A percentile compares a stretch with the other conserved stretches of the same genome.
Conservation (phyloP, 108 stramenopile genomes). For the Nitzschia sp. region DNA sequence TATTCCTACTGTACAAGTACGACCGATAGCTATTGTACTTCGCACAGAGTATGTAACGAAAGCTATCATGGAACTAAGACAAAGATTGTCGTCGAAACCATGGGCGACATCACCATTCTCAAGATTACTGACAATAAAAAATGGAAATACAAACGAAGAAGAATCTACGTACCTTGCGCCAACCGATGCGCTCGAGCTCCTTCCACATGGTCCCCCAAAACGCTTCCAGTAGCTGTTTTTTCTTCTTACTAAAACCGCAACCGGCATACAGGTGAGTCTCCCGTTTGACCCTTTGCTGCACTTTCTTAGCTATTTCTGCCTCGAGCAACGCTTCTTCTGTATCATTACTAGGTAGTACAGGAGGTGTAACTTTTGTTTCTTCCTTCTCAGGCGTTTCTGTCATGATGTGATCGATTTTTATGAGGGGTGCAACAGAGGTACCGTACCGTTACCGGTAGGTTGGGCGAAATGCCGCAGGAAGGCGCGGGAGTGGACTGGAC, state of each 20-base stretch:
- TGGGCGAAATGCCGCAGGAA: no score
- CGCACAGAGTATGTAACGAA: no score
- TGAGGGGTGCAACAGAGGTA: no score
- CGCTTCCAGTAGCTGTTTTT: constrained; percentile 37
- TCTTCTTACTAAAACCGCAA: constrained; percentile 37
- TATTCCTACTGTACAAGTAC: no score
- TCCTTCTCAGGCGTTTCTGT: background rate
- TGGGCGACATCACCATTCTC: no score
- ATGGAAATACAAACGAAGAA: background rate
- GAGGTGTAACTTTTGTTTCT: background rate
- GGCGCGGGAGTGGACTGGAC: no score
- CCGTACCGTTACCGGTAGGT: no score
- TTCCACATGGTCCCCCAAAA: constrained; percentile 62
- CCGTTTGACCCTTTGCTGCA: constrained; percentile 1
- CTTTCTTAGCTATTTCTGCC: background rate
- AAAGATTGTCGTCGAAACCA: no score
- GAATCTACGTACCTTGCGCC: constrained; percentile 45
- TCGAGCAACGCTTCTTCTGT: background rate
- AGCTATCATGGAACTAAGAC: no score
- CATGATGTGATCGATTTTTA: background rate
- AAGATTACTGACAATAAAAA: no score
- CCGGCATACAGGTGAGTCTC: constrained; percentile 26
- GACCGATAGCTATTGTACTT: no score
- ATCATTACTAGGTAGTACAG: background rate
- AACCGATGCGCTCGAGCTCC: constrained; percentile 45